Conservation (phyloP, 176 grass and related monocot genomes). For the Avena sativa region DNA sequence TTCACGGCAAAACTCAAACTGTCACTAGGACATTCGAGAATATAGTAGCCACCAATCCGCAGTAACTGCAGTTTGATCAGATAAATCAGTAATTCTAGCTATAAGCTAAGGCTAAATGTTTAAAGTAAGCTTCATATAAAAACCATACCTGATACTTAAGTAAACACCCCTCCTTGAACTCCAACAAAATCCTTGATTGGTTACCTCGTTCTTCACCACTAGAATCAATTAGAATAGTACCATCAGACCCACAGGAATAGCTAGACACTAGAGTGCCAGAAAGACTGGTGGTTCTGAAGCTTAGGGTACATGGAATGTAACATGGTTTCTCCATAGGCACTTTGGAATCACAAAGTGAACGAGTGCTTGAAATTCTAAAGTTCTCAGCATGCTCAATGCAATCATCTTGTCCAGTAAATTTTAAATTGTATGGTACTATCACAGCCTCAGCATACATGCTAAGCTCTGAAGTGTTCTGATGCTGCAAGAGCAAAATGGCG, state of each 20-base stretch:
- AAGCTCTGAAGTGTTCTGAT: slow-evolving; percentile 41
- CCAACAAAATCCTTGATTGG: slow-evolving; percentile 60
- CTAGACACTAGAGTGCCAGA: slow-evolving; percentile 49
- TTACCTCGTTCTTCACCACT: slow-evolving; percentile 23
- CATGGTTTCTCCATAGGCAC: slow-evolving; percentile 48
- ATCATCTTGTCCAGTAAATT: slow-evolving; percentile 51
- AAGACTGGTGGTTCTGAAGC: slow-evolving; percentile 48
- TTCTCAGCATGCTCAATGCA: slow-evolving; percentile 46
- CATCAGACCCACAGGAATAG: slow-evolving; percentile 45
- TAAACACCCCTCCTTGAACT: slow-evolving; percentile 67
- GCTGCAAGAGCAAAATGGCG: slow-evolving; percentile 51
- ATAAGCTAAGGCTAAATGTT: slow-evolving; percentile 36
- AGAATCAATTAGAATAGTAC: slow-evolving; percentile 33
- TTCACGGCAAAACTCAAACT: slow-evolving; percentile 25
- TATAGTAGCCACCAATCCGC: slow-evolving; percentile 69
- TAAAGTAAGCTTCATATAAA: slow-evolving; percentile 33
- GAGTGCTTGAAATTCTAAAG: slow-evolving; percentile 50
- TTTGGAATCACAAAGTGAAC: slow-evolving; percentile 41
- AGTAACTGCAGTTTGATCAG: slow-evolving; percentile 56
- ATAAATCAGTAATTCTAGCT: slow-evolving; percentile 40
- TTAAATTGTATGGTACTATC: slow-evolving; percentile 67
- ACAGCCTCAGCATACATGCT: slow-evolving; percentile 80
- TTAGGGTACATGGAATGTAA: slow-evolving; percentile 57
- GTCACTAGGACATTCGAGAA: slow-evolving; percentile 71
- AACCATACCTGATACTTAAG: slow-evolving; percentile 60